phyloP scores from a whole-genome alignment of 495 filamentous ascomycete species.

The Penicillium macrosclerotiorum region DNA sequence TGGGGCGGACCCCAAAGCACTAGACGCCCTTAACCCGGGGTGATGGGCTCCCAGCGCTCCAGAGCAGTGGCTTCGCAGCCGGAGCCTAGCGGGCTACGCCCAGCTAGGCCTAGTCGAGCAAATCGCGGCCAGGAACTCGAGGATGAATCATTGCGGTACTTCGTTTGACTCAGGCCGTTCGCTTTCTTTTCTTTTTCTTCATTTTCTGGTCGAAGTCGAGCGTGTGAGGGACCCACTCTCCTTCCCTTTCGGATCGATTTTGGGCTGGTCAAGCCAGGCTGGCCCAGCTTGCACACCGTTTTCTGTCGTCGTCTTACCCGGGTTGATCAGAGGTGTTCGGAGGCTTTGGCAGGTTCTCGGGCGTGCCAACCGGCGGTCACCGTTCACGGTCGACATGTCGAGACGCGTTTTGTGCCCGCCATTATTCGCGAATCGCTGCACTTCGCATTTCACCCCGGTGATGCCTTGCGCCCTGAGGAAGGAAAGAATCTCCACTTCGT shows the following conservation, averaged over 20 bases:
- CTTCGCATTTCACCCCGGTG: background rate
- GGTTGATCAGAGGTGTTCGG: conserved; percentile 8
- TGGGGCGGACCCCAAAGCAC: no score
- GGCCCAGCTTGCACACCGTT: conserved; percentile 11
- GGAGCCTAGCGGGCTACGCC: background rate
- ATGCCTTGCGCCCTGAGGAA: conserved; percentile 23
- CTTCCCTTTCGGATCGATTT: no score
- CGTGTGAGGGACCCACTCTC: background rate
- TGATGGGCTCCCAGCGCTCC: background rate
- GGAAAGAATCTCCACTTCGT: conserved; percentile 2
- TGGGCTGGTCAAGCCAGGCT: no score
- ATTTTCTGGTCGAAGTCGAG: no score
- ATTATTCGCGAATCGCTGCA: no score
- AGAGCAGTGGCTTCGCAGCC: conserved; percentile 3
- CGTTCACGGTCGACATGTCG: no score
- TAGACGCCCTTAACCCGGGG: background rate
- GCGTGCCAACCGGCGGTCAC: conserved; percentile 19
- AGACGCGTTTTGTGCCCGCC: no score
- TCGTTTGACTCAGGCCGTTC: background rate
- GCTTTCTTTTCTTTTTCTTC: no score
- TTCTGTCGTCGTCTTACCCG: conserved; percentile 4
- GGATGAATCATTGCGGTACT: no score
- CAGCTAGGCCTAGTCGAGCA: background rate
- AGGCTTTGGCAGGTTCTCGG: background rate
- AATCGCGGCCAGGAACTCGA: no score